Evolutionary conservation across 1,139 yeast genomes (phyloP).

Genomic region (Debaryomycetaceae sp.): DNA sequence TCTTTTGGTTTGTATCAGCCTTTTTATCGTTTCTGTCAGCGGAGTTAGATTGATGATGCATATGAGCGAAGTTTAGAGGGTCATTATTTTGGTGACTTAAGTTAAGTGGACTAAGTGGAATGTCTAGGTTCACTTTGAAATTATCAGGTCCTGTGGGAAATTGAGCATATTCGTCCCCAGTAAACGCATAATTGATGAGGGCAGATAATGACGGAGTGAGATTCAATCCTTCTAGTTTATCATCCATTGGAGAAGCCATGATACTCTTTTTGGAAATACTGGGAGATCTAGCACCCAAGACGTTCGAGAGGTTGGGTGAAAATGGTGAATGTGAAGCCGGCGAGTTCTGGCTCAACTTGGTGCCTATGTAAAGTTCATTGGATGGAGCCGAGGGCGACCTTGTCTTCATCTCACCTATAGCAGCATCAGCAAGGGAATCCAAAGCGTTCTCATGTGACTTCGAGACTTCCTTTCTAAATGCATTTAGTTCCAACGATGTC

Average conservation of each 20-base stretch:
- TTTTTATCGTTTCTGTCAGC: background rate
- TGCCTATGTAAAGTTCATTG: slow-evolving; percentile 1
- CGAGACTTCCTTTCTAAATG: background rate
- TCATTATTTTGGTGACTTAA: slow-evolving; percentile 7
- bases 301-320: slow-evolving; percentile 20
- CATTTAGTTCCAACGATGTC: slow-evolving; percentile 3
- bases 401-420: slow-evolving; percentile 22
- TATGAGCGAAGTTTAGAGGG: background rate
- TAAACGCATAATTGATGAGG: slow-evolving; percentile 41
- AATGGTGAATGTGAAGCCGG: slow-evolving; percentile 10
- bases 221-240: slow-evolving; percentile 13
- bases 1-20: background rate
- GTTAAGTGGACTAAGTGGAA: slow-evolving; percentile 33
- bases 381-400: slow-evolving; percentile 13
- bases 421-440: slow-evolving; percentile 30
- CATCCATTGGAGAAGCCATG: background rate
- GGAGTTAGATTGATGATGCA: background rate
- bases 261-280: background rate
- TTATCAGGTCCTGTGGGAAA: slow-evolving; percentile 3
- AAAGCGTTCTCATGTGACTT: slow-evolving; percentile 9
- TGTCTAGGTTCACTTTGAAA: slow-evolving; percentile 12
- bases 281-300: slow-evolving; percentile 5
- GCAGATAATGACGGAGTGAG: slow-evolving; percentile 45
- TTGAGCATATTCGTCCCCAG: slow-evolving; percentile 21
- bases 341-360: slow-evolving; percentile 1